phyloP scores from a whole-genome alignment of 1,284 basidiomycete species.

The Tilletia horrida region DNA sequence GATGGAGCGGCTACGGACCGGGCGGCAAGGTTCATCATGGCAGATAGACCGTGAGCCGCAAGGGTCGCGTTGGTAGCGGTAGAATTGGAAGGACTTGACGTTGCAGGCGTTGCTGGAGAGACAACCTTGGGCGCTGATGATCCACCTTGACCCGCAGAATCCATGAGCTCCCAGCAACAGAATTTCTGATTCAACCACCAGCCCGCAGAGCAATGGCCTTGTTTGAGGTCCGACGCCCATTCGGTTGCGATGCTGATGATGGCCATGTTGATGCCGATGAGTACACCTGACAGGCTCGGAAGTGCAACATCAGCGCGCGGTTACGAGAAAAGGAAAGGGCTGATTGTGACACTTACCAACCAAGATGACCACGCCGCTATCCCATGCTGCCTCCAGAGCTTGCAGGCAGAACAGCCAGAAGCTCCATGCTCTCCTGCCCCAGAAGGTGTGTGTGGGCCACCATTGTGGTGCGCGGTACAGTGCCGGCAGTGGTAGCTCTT shows the following conservation, averaged over 20 bases:
- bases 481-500: slow-evolving; percentile 28
- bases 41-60: slow-evolving; percentile 51
- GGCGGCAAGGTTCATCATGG: slow-evolving; percentile 60
- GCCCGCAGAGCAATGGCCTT: slow-evolving; percentile 90
- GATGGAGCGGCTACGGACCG: slow-evolving; percentile 13
- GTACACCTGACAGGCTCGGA: slow-evolving; percentile 6
- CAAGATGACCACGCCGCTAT: slow-evolving; percentile 49
- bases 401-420: slow-evolving; percentile 36
- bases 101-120: neutral
- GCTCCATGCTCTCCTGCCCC: slow-evolving; percentile 36
- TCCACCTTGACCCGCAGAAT: slow-evolving; percentile 39
- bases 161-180: slow-evolving; percentile 80
- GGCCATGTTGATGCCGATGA: slow-evolving; percentile 89
- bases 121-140: slow-evolving; percentile 11
- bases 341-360: slow-evolving; percentile 34
- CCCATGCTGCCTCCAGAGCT: slow-evolving; percentile 37
- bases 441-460: slow-evolving; percentile 30
- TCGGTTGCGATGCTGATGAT: slow-evolving; percentile 93
- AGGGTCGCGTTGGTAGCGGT: neutral
- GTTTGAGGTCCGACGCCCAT: slow-evolving; percentile 96
- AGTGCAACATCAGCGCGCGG: neutral
- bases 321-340: slow-evolving; percentile 14
- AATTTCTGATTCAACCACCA: slow-evolving; percentile 99
- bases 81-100: neutral
- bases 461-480: slow-evolving; percentile 32